A percentile compares a stretch with the other conserved stretches of the same genome.
phyloP scores from a whole-genome alignment of 106 monocot species.

The Dendrobium nobile region DNA sequence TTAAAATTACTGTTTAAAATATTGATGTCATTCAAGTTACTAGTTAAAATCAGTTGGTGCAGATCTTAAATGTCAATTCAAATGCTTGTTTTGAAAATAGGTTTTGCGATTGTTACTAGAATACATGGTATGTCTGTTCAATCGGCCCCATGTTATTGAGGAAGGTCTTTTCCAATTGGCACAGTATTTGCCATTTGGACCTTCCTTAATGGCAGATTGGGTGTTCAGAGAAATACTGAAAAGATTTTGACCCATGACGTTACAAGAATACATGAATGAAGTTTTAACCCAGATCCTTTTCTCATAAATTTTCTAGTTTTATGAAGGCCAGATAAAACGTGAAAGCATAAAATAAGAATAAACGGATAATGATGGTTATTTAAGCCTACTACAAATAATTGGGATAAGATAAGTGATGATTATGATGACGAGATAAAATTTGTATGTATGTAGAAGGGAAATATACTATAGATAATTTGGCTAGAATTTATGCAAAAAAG shows the following conservation, averaged over 20 bases:
- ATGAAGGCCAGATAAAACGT: neutral
- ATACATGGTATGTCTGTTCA: neutral
- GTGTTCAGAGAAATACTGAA: neutral
- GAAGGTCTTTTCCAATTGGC: neutral
- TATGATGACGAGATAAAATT: neutral
- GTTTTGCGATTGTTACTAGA: neutral
- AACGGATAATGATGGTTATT: neutral
- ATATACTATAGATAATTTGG: too few species aligned
- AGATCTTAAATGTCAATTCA: neutral
- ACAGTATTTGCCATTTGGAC: neutral
- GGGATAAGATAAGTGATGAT: neutral
- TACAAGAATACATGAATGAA: neutral
- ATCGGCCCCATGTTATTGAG: neutral
- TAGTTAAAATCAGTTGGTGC: neutral
- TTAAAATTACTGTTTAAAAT: neutral
- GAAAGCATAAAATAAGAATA: neutral
- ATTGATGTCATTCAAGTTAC: neutral
- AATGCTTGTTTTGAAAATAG: neutral
- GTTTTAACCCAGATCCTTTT: neutral
- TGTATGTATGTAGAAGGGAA: too few species aligned
- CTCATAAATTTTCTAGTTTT: neutral
- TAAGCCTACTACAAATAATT: neutral
- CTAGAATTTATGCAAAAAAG: too few species aligned
- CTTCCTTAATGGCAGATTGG: neutral
- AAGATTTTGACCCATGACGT: neutral